Evolutionary conservation across 371 early-diverging fungal species (phyloP).

Genomic region (Massospora cicadina): DNA sequence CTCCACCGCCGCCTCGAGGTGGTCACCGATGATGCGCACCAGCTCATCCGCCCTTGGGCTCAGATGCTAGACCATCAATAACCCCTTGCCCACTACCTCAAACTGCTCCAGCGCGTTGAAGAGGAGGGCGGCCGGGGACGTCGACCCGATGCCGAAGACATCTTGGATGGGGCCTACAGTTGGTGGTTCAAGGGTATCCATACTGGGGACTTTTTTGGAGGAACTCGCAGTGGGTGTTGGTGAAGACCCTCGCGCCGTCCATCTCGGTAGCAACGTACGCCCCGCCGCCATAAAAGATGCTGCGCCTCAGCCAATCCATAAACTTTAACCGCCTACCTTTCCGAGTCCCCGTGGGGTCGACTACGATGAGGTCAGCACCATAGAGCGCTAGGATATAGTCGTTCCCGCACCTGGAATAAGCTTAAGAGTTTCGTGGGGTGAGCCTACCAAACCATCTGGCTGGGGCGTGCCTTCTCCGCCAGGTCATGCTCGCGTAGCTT

Average conservation of each 20-base stretch:
- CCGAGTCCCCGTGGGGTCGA: constrained; percentile 84
- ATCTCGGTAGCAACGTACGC: constrained; percentile 71
- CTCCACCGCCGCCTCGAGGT: constrained; percentile 73
- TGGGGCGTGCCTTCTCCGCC: not conserved
- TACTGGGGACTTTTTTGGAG: constrained; percentile 75
- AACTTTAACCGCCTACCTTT: constrained; percentile 33
- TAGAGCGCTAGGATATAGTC: constrained; percentile 81
- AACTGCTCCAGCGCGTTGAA: constrained; percentile 85
- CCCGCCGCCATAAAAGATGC: constrained; percentile 55
- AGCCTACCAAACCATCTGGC: not conserved
- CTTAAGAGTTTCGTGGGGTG: not conserved
- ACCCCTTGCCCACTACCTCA: constrained; percentile 27
- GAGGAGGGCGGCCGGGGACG: constrained; percentile 79
- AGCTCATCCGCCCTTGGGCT: constrained; percentile 88
- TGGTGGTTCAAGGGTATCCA: constrained; percentile 3
- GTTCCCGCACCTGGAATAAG: constrained; percentile 62
- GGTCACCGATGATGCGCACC: constrained; percentile 63
- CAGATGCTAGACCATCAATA: constrained; percentile 26
- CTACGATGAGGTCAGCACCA: constrained; percentile 62
- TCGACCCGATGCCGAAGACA: constrained; percentile 88
- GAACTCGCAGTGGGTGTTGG: constrained; percentile 60
- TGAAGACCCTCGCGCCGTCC: constrained; percentile 85
- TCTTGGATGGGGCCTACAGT: constrained; percentile 46
- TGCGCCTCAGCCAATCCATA: no score
- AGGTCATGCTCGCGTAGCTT: constrained; percentile 18